Evolutionary conservation across 768 basidiomycete species (phyloP), one percentile per base, ranked within the genome.

Genomic region (Aureoboletus auriporus): DNA sequence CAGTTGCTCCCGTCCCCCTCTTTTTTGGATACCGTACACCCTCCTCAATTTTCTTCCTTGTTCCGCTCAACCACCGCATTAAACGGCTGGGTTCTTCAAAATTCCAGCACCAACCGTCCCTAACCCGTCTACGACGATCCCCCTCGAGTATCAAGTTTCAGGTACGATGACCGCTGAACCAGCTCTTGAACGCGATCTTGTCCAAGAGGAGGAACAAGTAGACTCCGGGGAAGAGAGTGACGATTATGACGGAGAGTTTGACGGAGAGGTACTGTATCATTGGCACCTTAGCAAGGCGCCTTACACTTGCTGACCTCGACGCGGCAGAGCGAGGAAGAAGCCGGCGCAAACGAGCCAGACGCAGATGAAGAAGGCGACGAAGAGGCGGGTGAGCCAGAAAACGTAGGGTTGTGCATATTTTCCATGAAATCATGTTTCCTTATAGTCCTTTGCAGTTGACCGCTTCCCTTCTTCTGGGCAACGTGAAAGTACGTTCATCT

Each of bases 211-310:
- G 31, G 39, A 34, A 26, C n/a, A 30, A 8, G 50, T 55, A 12
- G 53, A 50, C 27, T 3, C 6, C 17, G 64, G 44, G 11, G 66
- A 68, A n/a, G 62, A 67, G 27, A 64, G 55, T 27, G 64, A 65
- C 17, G n/a, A 14, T 2, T 68, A 66, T 40, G 64, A 61, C 0
- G 3, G 51, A 23, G 59, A 66, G 52, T 68, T 64, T 40, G 64
- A 61, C 0, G 3, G 51, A 23, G 59, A 66, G 52, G 64, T 65
- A 42, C 39, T n/a, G 46, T 39, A 9, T 38, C 12, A 8, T 38
- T 49, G 39, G 4, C 36, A 39, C 54, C 43, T 23, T 26, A 10
- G 11, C 16, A 33, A 17, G 17, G 35, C 35, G 28, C 28, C 38
- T 20, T n/a, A 14, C 33, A 37, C 39, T 33, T 20, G 30, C 20